A percentile compares a stretch with the other conserved stretches of the same genome.
Evolutionary conservation across 306 rosid genomes (phyloP).

Genomic region (Argentina anserina): DNA sequence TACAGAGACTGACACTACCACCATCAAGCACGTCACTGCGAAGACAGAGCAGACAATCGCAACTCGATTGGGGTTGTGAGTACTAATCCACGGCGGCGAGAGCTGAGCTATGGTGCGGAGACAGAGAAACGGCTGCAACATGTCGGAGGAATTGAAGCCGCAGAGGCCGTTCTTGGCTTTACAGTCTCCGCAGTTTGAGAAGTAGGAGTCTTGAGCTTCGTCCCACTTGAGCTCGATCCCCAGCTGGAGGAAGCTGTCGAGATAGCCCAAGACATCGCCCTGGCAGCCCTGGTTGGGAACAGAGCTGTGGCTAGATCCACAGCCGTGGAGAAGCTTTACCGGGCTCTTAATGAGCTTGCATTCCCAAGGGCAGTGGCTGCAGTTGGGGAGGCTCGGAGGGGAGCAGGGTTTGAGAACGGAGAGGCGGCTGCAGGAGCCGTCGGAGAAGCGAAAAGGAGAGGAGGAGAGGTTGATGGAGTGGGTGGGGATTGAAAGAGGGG

Average conservation of each 20-base stretch:
- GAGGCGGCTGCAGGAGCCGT: slow-evolving; percentile 60
- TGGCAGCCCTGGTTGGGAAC: slow-evolving; percentile 49
- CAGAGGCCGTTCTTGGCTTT: slow-evolving; percentile 44
- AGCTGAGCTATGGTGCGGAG: slow-evolving; percentile 27
- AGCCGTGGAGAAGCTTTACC: slow-evolving; percentile 36
- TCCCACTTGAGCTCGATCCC: slow-evolving; percentile 86
- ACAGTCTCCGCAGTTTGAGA: slow-evolving; percentile 53
- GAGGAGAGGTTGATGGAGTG: slow-evolving; percentile 51
- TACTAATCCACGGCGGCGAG: slow-evolving; percentile 49
- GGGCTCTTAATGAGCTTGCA: slow-evolving; percentile 71
- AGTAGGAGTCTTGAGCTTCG: slow-evolving; percentile 54
- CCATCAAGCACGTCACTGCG: slow-evolving; percentile 37
- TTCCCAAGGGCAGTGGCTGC: slow-evolving; percentile 70
- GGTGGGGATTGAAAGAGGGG: slow-evolving; percentile 38
- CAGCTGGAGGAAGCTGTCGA: slow-evolving; percentile 31
- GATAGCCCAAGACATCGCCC: slow-evolving; percentile 52
- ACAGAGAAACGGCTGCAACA: slow-evolving; percentile 51
- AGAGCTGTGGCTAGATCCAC: slow-evolving; percentile 44
- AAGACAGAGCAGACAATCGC: slow-evolving; percentile 34
- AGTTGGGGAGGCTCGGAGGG: slow-evolving; percentile 47
- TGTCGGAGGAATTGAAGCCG: slow-evolving; percentile 70
- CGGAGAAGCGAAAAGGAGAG: slow-evolving; percentile 61
- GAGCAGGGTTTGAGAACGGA: slow-evolving; percentile 57
- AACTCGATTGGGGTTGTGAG: slow-evolving; percentile 30
- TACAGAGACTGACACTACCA: slow-evolving; percentile 23